Percentiles rank a stretch among this genome's conserved stretches.
These are phyloP conservation scores for Rhodotorula paludigena DNA, from an alignment of 768 basidiomycete species.

Conservation along the genomic window DNA sequence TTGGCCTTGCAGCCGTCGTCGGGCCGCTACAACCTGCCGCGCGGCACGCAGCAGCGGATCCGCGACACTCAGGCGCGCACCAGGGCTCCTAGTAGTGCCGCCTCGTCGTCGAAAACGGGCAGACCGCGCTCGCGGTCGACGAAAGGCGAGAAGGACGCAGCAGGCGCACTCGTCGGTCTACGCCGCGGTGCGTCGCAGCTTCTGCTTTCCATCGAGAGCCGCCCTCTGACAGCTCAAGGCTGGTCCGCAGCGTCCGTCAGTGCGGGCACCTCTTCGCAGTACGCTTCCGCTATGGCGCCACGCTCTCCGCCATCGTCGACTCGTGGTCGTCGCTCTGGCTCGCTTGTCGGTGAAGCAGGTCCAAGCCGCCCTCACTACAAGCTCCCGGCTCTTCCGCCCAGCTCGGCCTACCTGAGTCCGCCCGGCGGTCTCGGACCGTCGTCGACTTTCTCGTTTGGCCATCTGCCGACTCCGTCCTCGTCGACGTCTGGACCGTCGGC, in stretches of 20 bases:
- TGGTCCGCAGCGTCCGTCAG: background rate
- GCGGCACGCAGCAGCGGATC: conserved; percentile 2
- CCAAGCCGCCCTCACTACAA: background rate
- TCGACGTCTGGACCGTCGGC: background rate
- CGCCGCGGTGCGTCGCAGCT: conserved; percentile 1
- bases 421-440: background rate
- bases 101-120: too few species aligned
- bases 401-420: conserved; percentile 3
- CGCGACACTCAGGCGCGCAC: conserved; percentile 15
- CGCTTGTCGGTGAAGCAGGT: background rate
- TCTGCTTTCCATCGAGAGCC: background rate
- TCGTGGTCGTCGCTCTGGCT: conserved; percentile 1
- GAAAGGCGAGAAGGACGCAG: background rate
- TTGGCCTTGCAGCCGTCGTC: too few species aligned
- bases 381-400: background rate
- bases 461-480: background rate
- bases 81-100: background rate
- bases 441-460: background rate
- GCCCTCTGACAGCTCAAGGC: background rate
- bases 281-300: conserved; percentile 3
- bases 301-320: background rate
- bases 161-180: background rate
- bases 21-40: background rate
- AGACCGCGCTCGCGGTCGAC: background rate
- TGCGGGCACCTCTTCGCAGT: background rate